A percentile compares a stretch with the other conserved stretches of the same genome.
phyloP scores from a whole-genome alignment of 768 basidiomycete genomes.

The Termitomyces heimii region DNA sequence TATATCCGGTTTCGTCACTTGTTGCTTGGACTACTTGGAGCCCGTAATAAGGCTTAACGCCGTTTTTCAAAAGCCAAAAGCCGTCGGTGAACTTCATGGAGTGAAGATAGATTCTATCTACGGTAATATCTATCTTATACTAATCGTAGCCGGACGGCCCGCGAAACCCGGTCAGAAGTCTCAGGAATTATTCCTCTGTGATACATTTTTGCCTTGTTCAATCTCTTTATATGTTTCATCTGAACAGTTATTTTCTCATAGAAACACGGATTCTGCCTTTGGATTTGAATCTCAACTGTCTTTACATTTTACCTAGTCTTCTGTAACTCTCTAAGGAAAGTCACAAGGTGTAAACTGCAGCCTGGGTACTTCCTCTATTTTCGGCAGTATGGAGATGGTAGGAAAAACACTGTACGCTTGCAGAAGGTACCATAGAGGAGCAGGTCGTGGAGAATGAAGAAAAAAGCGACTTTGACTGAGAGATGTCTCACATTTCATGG shows the following conservation, averaged over 20 bases:
- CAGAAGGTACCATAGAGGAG: not conserved
- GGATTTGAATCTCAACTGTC: not conserved
- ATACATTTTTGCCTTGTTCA: not conserved
- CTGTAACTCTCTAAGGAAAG: not conserved
- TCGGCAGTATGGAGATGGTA: not conserved
- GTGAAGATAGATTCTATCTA: not conserved
- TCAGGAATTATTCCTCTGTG: not conserved
- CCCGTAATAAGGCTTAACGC: slow-evolving; percentile 54
- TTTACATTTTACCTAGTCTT: not conserved
- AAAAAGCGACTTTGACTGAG: too few relatives aligned
- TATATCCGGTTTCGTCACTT: slow-evolving; percentile 39
- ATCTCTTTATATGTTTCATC: not conserved
- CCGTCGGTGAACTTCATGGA: slow-evolving; percentile 74
- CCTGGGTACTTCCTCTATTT: too few relatives aligned
- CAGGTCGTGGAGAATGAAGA: not conserved
- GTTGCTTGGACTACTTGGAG: slow-evolving; percentile 52
- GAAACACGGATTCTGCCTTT: not conserved
- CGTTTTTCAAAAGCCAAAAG: slow-evolving; percentile 62
- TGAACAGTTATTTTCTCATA: not conserved
- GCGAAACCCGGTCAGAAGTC: not conserved
- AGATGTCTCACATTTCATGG: too few relatives aligned
- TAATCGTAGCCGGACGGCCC: not conserved
- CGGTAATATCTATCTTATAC: not conserved
- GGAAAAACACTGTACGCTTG: not conserved
- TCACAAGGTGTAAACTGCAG: not conserved